phyloP scores from a whole-genome alignment of 2,329 filamentous ascomycete genomes.

The Alternaria sp. region DNA sequence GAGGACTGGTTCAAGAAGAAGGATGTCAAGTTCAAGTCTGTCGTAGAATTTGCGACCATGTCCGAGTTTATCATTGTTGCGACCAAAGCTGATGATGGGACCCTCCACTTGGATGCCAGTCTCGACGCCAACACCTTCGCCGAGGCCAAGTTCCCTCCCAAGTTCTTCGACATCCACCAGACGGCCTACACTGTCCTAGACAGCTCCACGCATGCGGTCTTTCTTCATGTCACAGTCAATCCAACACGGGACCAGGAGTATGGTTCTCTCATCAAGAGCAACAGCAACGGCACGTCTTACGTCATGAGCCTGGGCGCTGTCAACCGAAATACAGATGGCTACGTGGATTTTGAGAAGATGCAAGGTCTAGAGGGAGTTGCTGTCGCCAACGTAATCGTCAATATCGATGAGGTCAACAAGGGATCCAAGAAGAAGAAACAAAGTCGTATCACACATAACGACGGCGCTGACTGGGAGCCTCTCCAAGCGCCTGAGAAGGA shows the following conservation, averaged over 20 bases:
- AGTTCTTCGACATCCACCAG: conserved; percentile 80
- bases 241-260: conserved; percentile 70
- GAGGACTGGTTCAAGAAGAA: conserved; percentile 79
- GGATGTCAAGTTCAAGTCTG: conserved; percentile 70
- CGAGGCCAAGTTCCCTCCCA: conserved; percentile 82
- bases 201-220: conserved; percentile 92
- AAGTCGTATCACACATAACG: conserved; percentile 94
- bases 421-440: conserved; percentile 80
- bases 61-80: conserved; percentile 95
- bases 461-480: conserved; percentile 85
- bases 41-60: conserved; percentile 92
- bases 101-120: conserved; percentile 80
- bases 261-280: conserved; percentile 94
- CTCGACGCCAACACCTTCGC: conserved; percentile 86
- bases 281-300: conserved; percentile 97
- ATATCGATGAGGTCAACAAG: conserved; percentile 69
- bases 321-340: conserved; percentile 79
- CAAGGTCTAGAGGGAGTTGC: conserved; percentile 88
- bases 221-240: conserved; percentile 88
- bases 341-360: conserved; percentile 97
- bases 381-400: conserved; percentile 84
- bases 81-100: conserved; percentile 70
- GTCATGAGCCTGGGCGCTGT: conserved; percentile 82
- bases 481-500: conserved; percentile 76
- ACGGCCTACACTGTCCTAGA: conserved; percentile 92